Evolutionary conservation across 345 rosid genomes (phyloP), one percentile per base, ranked within the genome.

Genomic region (Arabidopsis arenosa): DNA sequence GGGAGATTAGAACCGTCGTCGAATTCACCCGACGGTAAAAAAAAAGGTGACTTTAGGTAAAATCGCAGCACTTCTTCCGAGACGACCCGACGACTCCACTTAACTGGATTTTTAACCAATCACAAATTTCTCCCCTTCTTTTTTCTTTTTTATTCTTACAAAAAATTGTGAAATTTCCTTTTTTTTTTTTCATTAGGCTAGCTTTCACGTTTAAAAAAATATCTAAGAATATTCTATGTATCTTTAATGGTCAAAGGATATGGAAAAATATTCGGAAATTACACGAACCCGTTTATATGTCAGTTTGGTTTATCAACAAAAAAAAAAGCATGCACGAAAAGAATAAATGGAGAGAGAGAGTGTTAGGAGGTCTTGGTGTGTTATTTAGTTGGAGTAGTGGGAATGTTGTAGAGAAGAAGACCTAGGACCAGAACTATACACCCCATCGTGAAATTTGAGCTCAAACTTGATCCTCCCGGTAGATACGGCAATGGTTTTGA

Each of bases 401-500:
- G 79, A 13, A 79, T 63, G 86, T 89, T 91, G 84, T 86, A 91
- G 15, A 91, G 77, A 68, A 83, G 76, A 67, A 89, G 96, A 81
- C 96, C 96, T 43, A 74, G 69, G 40, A 91, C 79, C 36, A 91
- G 88, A 83, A 91, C 70, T 18, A 62, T 21, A 48, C 77, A 77
- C 12, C 94, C 93, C 0, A 80, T 43, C 74, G 87, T 70, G 75
- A 90, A 91, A 49, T 81, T 78, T 26, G 93, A 87, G 81, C 97
- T 88, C 83, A 91, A 84, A 83, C 90, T 84, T 75, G 88, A 54
- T 56, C 90, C 91, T 47, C 84, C 88, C 0, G 88, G 96, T 17
- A 89, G 89, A 83, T 87, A 93, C 32, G 97, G 97, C 84, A 91
- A 80, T 26, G 92, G 96, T 70, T 80, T 89, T 17, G 96, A 91